These are phyloP conservation scores for Sclerotinia spermophila DNA, from an alignment of 2,329 filamentous ascomycete species.

Conservation along the genomic window DNA sequence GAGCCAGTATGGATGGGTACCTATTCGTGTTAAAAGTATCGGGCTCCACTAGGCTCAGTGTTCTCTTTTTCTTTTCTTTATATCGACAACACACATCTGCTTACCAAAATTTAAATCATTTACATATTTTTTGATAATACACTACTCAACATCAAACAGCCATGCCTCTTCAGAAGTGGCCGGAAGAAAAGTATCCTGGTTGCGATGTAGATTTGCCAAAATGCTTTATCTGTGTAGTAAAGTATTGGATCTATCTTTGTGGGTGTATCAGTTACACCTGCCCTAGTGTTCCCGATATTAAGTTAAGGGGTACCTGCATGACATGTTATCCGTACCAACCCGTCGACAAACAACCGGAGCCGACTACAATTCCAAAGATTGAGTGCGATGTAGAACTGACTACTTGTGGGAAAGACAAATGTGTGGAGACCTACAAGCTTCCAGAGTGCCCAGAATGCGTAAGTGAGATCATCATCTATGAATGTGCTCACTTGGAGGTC, in stretches of 20 bases:
- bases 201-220: not conserved
- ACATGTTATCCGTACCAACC: not conserved
- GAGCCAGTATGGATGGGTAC: not conserved
- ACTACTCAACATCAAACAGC: not conserved
- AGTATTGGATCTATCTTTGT: not conserved
- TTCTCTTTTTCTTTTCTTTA: not conserved
- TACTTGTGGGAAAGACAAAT: not conserved
- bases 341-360: not conserved
- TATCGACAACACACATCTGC: not conserved
- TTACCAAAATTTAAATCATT: not conserved
- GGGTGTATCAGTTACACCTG: not conserved
- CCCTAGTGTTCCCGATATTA: not conserved
- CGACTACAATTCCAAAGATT: not conserved
- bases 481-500: not conserved
- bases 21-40: not conserved
- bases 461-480: not conserved
- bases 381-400: not conserved
- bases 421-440: not conserved
- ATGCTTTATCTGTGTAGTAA: not conserved
- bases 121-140: not conserved
- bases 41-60: accelerated
- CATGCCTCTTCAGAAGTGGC: not conserved
- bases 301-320: not conserved
- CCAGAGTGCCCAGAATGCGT: not conserved
- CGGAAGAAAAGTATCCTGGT: not conserved